Base-by-base conservation (phyloP, 1,139 yeast species). In the Arxiozyma slooffiae region DNA sequence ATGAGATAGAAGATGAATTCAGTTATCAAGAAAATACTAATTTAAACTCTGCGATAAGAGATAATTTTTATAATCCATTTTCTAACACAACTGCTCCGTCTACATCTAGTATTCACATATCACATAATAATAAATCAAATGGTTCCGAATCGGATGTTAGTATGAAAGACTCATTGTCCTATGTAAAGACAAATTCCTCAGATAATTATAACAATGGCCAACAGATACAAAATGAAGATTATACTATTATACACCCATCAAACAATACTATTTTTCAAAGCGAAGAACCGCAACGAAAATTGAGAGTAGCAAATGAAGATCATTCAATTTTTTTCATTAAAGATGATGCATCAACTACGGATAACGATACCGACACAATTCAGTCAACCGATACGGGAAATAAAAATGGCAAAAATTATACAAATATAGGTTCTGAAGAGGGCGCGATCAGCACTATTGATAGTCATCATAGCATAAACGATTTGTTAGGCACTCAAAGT, bases 281-380 rank as follows among this genome's bases (percentile, higher is more conserved):
- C 26, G 50, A 48, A 18, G 56, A 49, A 18, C 57, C 55, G 9
- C 57, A 54, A 8, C 52, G 60, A 26, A 56, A 50, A 14, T 62
- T 61, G 41, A 57, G 68, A 43, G 63, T 65, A 11, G 67, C 61
- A 2, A 65, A 65, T 37, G 67, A 62, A 42, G 64, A 61, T 40
- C 56, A 58, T 16, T 61, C 66, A 1, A 58, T 53, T 4, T 65
- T 64, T 50, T 61, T 54, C 46, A 45, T 64, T 5, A 53, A 42
- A n/a, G 41, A 39, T 20, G 48, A 45, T 16, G 26, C 37, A 4
- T 39, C 43, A 5, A 20, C 22, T 17, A 45, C 37, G 26, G 38
- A 38, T 38, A 16, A 38, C 16, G 38, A 26, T n/a, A 34, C 41
- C 6, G 16, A 30, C 30, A 18, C 38, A 26, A 16, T 18, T 5